Conservation (phyloP, 495 filamentous ascomycete species). For the Penicillium daleae region DNA sequence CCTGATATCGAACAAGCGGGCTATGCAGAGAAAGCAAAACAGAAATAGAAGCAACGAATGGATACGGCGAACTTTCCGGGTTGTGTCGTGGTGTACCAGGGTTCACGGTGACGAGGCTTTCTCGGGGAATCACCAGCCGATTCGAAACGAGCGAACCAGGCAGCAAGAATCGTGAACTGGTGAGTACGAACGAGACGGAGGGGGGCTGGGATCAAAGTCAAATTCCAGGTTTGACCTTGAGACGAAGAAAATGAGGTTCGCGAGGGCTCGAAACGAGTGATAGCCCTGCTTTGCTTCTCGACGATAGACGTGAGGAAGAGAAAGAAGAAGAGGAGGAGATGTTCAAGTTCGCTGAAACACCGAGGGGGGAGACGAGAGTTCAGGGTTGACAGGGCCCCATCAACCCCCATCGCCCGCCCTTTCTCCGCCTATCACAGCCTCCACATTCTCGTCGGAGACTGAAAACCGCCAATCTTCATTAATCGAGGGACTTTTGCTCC, state of each 20-base stretch:
- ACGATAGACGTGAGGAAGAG: constrained; percentile 3
- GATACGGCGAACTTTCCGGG: background rate
- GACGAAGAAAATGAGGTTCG: background rate
- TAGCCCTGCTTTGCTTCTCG: background rate
- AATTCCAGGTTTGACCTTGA: background rate
- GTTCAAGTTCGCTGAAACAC: constrained; percentile 36
- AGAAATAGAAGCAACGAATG: constrained; percentile 8
- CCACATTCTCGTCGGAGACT: constrained; percentile 18
- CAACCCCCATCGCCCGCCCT: background rate
- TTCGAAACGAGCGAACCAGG: background rate
- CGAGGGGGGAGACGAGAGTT: constrained; percentile 19
- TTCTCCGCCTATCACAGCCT: constrained; percentile 28
- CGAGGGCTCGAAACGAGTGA: constrained; percentile 12
- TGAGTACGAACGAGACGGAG: background rate
- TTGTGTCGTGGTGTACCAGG: background rate
- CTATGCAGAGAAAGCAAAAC: constrained; percentile 1
- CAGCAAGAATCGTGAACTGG: background rate
- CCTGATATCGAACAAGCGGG: background rate
- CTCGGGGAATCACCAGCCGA: background rate
- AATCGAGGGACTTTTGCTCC: constrained; percentile 17
- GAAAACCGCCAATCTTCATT: constrained; percentile 32
- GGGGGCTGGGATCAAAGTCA: background rate
- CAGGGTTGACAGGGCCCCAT: constrained; percentile 24
- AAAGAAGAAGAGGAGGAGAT: constrained; percentile 10
- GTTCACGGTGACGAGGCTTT: background rate